These are phyloP conservation scores for Rhodofomes roseus DNA, from an alignment of 1,284 basidiomycete species.

Conservation along the genomic window DNA sequence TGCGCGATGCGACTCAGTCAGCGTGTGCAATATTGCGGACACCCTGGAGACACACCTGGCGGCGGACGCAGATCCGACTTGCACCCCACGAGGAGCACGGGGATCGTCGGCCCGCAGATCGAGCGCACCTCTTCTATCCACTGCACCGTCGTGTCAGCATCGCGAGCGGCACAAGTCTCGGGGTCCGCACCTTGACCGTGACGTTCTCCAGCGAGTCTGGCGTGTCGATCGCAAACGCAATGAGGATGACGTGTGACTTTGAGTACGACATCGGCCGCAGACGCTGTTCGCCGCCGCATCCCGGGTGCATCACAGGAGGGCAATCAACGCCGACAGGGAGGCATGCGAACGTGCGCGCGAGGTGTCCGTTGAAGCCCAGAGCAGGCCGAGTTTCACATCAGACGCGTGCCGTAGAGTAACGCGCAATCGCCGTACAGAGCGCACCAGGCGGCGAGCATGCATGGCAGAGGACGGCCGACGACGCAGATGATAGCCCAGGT, in stretches of 20 bases:
- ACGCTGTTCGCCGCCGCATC: constrained; percentile 44
- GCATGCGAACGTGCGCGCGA: neutral
- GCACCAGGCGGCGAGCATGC: too few relatives aligned
- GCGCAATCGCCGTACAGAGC: neutral
- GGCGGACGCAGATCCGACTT: constrained; percentile 75
- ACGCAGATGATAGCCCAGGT: too few relatives aligned
- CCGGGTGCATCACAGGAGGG: neutral
- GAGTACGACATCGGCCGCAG: constrained; percentile 95
- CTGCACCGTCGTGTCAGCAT: constrained; percentile 34
- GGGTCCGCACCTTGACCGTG: constrained; percentile 68
- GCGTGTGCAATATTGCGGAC: too few relatives aligned
- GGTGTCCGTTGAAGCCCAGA: neutral
- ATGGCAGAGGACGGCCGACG: too few relatives aligned
- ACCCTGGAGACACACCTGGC: constrained; percentile 15
- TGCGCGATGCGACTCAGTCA: neutral
- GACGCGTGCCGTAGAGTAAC: too few relatives aligned
- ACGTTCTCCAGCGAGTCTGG: constrained; percentile 98
- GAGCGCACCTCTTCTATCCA: constrained; percentile 97
- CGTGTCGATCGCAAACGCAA: constrained; percentile 95
- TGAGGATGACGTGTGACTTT: constrained; percentile 97
- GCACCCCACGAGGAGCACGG: constrained; percentile 84
- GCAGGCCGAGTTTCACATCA: neutral
- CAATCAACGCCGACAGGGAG: neutral
- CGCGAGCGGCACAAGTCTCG: neutral
- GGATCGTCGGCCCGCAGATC: constrained; percentile 83